These are phyloP conservation scores for Huntiella omanensis DNA, from an alignment of 2,329 filamentous ascomycete genomes.

Conservation along the genomic window DNA sequence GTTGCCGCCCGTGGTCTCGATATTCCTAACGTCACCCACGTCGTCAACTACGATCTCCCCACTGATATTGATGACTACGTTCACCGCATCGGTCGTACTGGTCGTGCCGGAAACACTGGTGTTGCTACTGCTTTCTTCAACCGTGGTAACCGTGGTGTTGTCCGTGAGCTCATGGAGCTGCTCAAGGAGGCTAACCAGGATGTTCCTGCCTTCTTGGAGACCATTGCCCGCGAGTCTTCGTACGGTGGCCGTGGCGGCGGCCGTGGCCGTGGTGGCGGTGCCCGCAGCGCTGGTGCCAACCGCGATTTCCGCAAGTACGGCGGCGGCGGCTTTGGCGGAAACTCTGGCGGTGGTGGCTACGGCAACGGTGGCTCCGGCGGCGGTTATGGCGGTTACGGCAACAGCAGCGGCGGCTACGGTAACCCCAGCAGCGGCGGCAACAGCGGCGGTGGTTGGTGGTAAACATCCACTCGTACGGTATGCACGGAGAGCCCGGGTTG, in stretches of 20 bases:
- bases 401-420: constrained; percentile 28
- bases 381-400: constrained; percentile 22
- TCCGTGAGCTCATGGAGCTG: constrained; percentile 89
- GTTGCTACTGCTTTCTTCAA: constrained; percentile 99
- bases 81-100: constrained; percentile 98
- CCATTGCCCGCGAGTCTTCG: constrained; percentile 84
- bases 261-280: constrained; percentile 42
- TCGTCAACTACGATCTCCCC: constrained; percentile 98
- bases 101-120: constrained; percentile 98
- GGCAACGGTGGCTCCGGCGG: constrained; percentile 21
- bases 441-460: constrained; percentile 61
- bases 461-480: constrained; percentile 17
- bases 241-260: constrained; percentile 51
- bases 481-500: too few relatives aligned
- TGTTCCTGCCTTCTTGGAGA: constrained; percentile 83
- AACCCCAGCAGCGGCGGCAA: constrained; percentile 49
- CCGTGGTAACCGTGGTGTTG: constrained; percentile 94
- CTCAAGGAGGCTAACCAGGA: constrained; percentile 99
- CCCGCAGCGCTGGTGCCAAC: constrained; percentile 46
- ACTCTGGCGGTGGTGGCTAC: constrained; percentile 25
- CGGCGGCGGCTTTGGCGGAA: constrained; percentile 26
- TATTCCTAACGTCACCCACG: constrained; percentile 91
- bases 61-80: constrained; percentile 98
- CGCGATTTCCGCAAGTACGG: constrained; percentile 80
- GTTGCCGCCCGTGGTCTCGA: constrained; percentile 83